Base-by-base conservation (phyloP, 2,329 filamentous ascomycete genomes). In the Paraphoma chrysanthemicola region DNA sequence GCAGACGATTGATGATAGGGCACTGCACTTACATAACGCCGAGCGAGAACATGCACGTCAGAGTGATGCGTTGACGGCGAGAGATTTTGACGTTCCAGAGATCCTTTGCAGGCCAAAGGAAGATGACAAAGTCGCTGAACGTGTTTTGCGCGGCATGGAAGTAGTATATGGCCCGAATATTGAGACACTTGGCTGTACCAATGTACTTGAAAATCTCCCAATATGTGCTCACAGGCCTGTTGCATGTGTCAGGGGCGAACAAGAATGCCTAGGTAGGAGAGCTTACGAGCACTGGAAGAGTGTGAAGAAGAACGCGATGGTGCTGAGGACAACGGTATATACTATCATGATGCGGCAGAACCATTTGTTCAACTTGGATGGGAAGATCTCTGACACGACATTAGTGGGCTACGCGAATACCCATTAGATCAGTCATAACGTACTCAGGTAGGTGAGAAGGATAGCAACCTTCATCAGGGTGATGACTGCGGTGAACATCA, bases 111-210 rank as follows among this genome's bases (percentile, higher is more conserved):
- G 72, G 72, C 71, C 71, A 74, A 3, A 74, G 62, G 58, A 71
- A 71, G 17, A 72, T 65, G 8, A 74, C 41, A 33, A 75, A 71
- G 49, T 76, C 73, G 52, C 68, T 74, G 11, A 72, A 38, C 0
- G 66, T 70, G 30, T 70, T 70, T 23, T 70, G 67, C 0, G 48
- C 59, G 1, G 59, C 60, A 38, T 67, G 63, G 28, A 66, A 64
- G 31, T 68, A 70, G 44, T 69, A 69, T 42, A 70, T 66, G 1
- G 57, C 66, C 17, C 59, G 62, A 53, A 70, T 59, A n/a, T 68
- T 68, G 38, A 67, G 57, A 31, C 66, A 70, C 28, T 64, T 70
- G 1, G 61, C 59, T 1, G 50, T 63, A 18, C 53, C 47, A 5
- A 63, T 59, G 41, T 62, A 64, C 17, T 69, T 67, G 51, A 66